phyloP scores from a whole-genome alignment of 257 asterid genomes.

The Plantago ovata region DNA sequence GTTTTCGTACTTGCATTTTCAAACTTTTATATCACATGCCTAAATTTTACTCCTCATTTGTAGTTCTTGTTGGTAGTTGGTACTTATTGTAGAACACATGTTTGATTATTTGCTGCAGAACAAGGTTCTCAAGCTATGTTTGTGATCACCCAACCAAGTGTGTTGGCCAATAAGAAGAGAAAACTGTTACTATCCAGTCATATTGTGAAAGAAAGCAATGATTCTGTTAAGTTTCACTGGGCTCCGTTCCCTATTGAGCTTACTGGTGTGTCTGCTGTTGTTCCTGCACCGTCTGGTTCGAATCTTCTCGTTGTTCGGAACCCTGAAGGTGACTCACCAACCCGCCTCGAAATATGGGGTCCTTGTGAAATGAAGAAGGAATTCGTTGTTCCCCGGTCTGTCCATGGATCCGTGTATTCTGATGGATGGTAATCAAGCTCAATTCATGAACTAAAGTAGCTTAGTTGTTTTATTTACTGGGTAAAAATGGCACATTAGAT shows the following conservation, averaged over 20 bases:
- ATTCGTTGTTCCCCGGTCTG: constrained; percentile 35
- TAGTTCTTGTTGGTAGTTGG: not conserved
- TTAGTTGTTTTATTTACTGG: not conserved
- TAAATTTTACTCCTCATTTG: too few species aligned
- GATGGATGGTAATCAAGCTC: constrained; percentile 56
- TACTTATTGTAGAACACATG: not conserved
- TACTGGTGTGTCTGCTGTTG: constrained; percentile 38
- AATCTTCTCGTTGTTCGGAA: constrained; percentile 60
- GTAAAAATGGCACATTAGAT: too few species aligned
- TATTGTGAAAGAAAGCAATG: constrained; percentile 26
- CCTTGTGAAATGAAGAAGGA: constrained; percentile 46
- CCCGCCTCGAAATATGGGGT: constrained; percentile 58
- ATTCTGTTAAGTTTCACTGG: constrained; percentile 45
- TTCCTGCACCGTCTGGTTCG: constrained; percentile 65
- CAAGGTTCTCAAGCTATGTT: constrained; percentile 50
- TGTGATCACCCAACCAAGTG: constrained; percentile 48
- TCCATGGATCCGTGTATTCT: constrained; percentile 53
- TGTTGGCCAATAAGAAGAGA: constrained; percentile 49
- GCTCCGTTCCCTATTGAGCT: constrained; percentile 55
- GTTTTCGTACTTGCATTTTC: not conserved
- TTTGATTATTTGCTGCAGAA: constrained; percentile 18
- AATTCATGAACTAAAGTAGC: not conserved
- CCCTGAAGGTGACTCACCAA: constrained; percentile 41
- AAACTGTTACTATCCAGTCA: constrained; percentile 40
- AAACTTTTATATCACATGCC: too few species aligned